Conservation (phyloP, 306 rosid species). For the Styphnolobium japonicum region DNA sequence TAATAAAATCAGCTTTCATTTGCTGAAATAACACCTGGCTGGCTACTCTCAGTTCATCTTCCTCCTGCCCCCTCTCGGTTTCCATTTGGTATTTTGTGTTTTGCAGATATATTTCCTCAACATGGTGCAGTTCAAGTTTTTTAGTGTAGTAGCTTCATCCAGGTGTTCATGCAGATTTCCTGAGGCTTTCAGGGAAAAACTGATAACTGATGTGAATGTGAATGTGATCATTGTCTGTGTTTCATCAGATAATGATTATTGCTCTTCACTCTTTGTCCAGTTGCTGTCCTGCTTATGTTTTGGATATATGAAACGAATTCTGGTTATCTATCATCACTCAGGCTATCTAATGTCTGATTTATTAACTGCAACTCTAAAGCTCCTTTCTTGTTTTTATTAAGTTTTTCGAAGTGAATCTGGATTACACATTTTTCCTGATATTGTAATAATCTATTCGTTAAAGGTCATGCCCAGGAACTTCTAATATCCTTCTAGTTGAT, state of each 20-base stretch:
- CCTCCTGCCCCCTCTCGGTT: neutral
- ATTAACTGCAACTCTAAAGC: neutral
- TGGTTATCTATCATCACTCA: conserved; percentile 5
- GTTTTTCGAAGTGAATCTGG: neutral
- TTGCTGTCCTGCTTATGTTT: conserved; percentile 9
- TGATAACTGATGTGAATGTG: neutral
- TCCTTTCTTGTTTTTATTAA: neutral
- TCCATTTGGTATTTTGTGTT: conserved; percentile 9
- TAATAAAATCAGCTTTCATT: conserved; percentile 65
- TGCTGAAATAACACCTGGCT: conserved; percentile 15
- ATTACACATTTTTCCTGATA: neutral
- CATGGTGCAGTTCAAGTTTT: conserved; percentile 26
- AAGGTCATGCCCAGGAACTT: conserved; percentile 13
- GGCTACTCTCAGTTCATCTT: neutral
- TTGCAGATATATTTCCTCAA: conserved; percentile 25
- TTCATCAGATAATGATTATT: neutral
- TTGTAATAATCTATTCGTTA: conserved; percentile 1
- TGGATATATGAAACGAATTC: conserved; percentile 6
- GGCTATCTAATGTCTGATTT: conserved; percentile 11
- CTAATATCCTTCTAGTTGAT: neutral
- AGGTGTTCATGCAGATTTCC: conserved; percentile 3
- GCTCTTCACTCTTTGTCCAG: neutral
- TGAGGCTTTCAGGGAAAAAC: neutral
- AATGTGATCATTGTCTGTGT: neutral
- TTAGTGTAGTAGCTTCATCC: conserved; percentile 7